Percentiles rank a stretch among this genome's conserved stretches.
phyloP scores from a whole-genome alignment of 345 rosid species.

The Lenwebbia sp. region DNA sequence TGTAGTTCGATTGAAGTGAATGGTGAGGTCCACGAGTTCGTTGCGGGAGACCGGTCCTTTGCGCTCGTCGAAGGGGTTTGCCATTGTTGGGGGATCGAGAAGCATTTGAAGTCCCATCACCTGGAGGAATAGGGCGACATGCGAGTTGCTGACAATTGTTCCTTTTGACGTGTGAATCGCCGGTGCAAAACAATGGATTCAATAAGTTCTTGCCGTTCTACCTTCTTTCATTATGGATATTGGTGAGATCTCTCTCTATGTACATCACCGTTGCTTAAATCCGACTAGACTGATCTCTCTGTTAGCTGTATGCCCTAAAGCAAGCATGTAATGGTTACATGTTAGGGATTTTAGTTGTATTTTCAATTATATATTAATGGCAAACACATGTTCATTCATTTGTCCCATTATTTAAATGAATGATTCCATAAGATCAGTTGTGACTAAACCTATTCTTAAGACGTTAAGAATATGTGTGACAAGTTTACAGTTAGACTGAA shows the following conservation, averaged over 20 bases:
- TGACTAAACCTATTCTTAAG: no score
- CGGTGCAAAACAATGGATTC: background rate
- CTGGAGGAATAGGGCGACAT: background rate
- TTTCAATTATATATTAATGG: no score
- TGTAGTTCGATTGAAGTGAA: slow-evolving; percentile 39
- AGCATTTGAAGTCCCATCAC: slow-evolving; percentile 12
- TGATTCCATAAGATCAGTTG: no score
- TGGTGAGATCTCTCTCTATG: background rate
- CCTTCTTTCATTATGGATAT: no score
- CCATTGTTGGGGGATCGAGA: slow-evolving; percentile 12
- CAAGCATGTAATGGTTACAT: no score
- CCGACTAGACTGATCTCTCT: background rate
- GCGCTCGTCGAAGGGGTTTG: slow-evolving; percentile 5
- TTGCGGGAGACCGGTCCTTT: slow-evolving; percentile 14
- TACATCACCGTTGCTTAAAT: background rate
- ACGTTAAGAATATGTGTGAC: no score
- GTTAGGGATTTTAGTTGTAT: no score
- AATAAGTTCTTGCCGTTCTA: no score
- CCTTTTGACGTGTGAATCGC: background rate
- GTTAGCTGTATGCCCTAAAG: no score
- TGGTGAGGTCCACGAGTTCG: slow-evolving; percentile 16
- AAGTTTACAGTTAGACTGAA: no score
- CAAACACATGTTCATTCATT: no score
- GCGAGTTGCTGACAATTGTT: background rate
- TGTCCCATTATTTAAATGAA: no score